Percentiles rank a stretch among this genome's conserved stretches.
Evolutionary conservation across 2,329 filamentous ascomycete genomes (phyloP).

Genomic region (Aureobasidium musti): DNA sequence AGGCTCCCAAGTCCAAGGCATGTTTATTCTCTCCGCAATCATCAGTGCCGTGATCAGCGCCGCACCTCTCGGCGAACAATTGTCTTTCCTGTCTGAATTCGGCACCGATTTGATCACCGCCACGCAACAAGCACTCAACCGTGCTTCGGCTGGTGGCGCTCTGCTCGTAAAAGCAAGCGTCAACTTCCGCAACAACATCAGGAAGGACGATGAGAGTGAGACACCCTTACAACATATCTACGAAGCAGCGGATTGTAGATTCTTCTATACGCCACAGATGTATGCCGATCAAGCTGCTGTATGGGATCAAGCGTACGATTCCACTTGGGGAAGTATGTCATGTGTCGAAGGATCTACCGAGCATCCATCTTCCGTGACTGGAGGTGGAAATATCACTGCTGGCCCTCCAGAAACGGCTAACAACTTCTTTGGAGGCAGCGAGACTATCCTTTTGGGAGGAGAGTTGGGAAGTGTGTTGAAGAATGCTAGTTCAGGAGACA

Average conservation of each 20-base stretch:
- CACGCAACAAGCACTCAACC: background rate
- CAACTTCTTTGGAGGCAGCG: slow-evolving; percentile 7
- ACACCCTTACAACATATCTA: slow-evolving; percentile 53
- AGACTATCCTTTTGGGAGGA: background rate
- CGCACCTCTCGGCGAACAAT: slow-evolving; percentile 2
- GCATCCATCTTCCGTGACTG: slow-evolving; percentile 29
- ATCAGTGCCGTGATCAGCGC: slow-evolving; percentile 33
- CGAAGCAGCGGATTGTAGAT: slow-evolving; percentile 54
- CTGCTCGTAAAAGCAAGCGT: slow-evolving; percentile 30
- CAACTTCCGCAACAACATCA: slow-evolving; percentile 39
- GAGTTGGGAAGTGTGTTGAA: background rate
- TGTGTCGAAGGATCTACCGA: slow-evolving; percentile 34
- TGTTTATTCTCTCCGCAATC: slow-evolving; percentile 8
- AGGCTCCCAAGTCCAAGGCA: slow-evolving; percentile 39
- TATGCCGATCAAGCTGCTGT: slow-evolving; percentile 49
- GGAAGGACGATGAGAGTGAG: slow-evolving; percentile 38
- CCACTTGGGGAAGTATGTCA: slow-evolving; percentile 35
- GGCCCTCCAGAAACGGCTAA: background rate
- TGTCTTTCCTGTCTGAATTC: background rate
- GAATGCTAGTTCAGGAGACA: background rate
- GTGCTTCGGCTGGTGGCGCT: background rate
- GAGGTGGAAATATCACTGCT: background rate
- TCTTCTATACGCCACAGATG: slow-evolving; percentile 56
- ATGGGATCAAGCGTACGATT: slow-evolving; percentile 48
- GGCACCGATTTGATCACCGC: background rate